Percentiles rank a stretch among this genome's conserved stretches.
Conservation (phyloP, 139 green algal genomes). For the Micractinium sp. region DNA sequence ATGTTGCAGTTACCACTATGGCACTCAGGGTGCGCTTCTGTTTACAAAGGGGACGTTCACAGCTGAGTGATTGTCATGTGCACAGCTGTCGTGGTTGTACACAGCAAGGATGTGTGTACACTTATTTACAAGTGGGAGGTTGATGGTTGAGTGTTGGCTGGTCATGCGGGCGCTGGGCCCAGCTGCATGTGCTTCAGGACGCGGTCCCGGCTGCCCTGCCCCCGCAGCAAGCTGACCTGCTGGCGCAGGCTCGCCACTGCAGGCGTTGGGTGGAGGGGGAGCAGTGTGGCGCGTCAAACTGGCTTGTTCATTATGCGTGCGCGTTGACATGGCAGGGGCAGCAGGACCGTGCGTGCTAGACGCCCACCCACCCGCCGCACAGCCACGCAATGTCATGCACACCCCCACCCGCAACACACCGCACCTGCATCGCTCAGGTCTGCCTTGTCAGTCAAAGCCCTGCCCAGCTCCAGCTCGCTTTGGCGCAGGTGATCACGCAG, state of each 20-base stretch:
- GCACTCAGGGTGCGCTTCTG: too few relatives aligned
- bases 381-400: neutral
- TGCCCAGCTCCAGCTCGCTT: neutral
- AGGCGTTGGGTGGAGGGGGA: neutral
- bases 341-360: neutral
- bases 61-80: too few relatives aligned
- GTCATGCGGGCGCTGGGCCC: too few relatives aligned
- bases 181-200: slow-evolving; percentile 15
- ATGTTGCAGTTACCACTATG: too few relatives aligned
- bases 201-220: neutral
- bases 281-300: neutral
- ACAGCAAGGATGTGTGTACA: too few relatives aligned
- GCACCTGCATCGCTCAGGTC: slow-evolving; percentile 15
- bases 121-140: too few relatives aligned
- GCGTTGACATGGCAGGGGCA: neutral
- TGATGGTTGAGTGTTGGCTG: too few relatives aligned
- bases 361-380: neutral
- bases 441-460: neutral
- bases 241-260: slow-evolving; percentile 29
- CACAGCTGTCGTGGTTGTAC: too few relatives aligned
- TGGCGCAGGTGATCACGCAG: slow-evolving; percentile 8
- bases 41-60: too few relatives aligned
- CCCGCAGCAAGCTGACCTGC: slow-evolving; percentile 26
- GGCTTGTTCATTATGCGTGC: neutral
- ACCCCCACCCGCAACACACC: neutral